Base-by-base conservation (phyloP, 1,284 basidiomycete species). In the Schizophyllum amplum region DNA sequence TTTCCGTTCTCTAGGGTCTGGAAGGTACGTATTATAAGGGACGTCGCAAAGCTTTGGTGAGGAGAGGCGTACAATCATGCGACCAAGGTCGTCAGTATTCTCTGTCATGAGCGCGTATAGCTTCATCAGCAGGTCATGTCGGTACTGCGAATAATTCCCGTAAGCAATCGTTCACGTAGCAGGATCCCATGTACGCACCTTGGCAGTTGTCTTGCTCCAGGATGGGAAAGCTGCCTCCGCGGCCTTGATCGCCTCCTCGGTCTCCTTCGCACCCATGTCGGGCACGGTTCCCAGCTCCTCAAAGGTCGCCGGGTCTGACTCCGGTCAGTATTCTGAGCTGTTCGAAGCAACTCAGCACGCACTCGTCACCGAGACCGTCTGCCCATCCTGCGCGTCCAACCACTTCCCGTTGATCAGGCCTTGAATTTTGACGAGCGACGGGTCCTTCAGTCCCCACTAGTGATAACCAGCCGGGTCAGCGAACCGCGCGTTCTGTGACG, bases 1-100 rank as follows among this genome's bases (percentile, higher is more conserved):
- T 98, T 98, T 46, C 94, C 94, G 65, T 98, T 98, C 74, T 98
- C 94, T 60, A 92, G 74, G 4, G 92, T 93, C 89, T 93, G 63
- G 56, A 47, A 17, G 58, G 62, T 56, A 64, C 60, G 55, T 61
- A 47, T 56, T 47, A 52, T 22, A 17, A 58, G 66, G 67, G 64
- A 65, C 61, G 65, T 66, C 63, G 62, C 57, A 55, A 50, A 27
- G 56, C 23, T 20, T 24, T n/a, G 51, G 46, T n/a, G n/a, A n/a
- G 22, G 49, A n/a, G 54, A 52, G 47, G 72, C 84, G 62, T 59
- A 89, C 89, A 61, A 94, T 90, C 55, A 95, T 82, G 47, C 83
- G 80, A 11, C 83, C 83, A 33, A 97, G 75, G 67, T 97, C 94
- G 48, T 95, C 90, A 47, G 83, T 76, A 68, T 94, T 79, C 67